Base-by-base conservation (phyloP, 192 early-diverging fungal genomes). In the Phycomyces blakesleeanus region DNA sequence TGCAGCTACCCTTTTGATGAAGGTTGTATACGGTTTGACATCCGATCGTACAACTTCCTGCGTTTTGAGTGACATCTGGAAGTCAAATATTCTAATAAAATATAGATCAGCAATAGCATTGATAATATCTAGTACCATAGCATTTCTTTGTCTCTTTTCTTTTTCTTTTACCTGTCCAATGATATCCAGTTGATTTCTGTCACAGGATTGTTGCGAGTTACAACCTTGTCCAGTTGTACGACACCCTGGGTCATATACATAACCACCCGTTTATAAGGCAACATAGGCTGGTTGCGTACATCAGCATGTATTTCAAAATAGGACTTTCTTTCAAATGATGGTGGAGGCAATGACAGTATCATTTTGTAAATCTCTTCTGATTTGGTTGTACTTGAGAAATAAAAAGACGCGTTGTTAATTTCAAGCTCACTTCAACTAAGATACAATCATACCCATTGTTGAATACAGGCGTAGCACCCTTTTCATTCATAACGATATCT, bases 11-110 rank as follows among this genome's bases (percentile, higher is more conserved):
- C 76, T 79, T 42, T 76, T 76, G 20, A 74, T 71, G 61, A 79
- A 79, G 2, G 74, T 76, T 15, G 47, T 57, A 21, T 74, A 79
- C 1, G 78, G 78, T 42, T 74, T 76, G 6, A 79, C 66, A 51
- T 76, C 75, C 11, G 50, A 41, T 11, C 74, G 74, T 9, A 65
- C 51, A 25, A 20, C 14, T 27, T 67, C 53, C 41, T 73, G 51
- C 5, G 64, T 61, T 11, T 51, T 24, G 8, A 79, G 21, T 20
- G 38, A 58, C 12, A 76, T 49, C 25, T 64, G 53, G 49, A 79
- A 79, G 29, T 79, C 78, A 22, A 66, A 63, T 55, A 73, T 76
- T 20, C 74, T 77, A 59, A 41, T n/a, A n/a, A n/a, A n/a, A n/a
- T n/a, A n/a, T n/a, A n/a, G n/a, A n/a, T n/a, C n/a, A n/a, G n/a